Base-by-base conservation (phyloP, 2,329 filamentous ascomycete genomes). In the Cladophialophora immunda region DNA sequence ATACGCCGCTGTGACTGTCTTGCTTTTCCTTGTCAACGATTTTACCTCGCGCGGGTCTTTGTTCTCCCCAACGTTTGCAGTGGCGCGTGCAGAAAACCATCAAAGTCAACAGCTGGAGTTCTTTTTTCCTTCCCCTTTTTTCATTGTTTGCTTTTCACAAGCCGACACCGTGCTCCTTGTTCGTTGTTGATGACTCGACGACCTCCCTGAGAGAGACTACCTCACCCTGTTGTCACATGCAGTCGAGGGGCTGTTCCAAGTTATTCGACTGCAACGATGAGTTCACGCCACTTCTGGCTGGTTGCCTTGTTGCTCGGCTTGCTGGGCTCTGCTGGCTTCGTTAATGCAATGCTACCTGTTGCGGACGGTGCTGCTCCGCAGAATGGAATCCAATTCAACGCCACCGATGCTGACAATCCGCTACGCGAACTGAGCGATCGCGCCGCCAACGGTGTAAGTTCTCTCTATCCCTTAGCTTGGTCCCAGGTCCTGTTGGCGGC, bases 401-500 rank as follows among this genome's bases (percentile, higher is more conserved):
- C 15, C 19, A 50, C 45, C 45, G 13, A 50, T 19, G 19, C 45
- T 4, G 45, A 41, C 13, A 41, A 3, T 41, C 15, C 45, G 15
- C 19, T 15, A 50, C 36, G 36, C 13, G 17, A 50, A 50, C 19
- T 29, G 30, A 27, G 36, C 8, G 45, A 32, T 36, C 29, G 45
- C 27, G 45, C 29, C n/a, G 19, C 22, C 58, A 60, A 29, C 19
- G 58, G 58, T 5, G 58, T 61, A 17, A 53, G 58, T 61, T 38
- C 11, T 8, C 38, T 17, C 29, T 30, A 8, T 22, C 27, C 41
- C n/a, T 25, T 30, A 1, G 1, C n/a, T 22, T n/a, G n/a, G 7
- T n/a, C 11, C 38, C 38, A 41, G 17, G 8, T 2, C 38, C 17
- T 13, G 13, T n/a, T 15, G 32, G 32, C 7, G 13, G 7, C 3